Percentiles rank a stretch among this genome's conserved stretches.
Conservation (phyloP, 257 asterid species). For the Solanum virginianum region DNA sequence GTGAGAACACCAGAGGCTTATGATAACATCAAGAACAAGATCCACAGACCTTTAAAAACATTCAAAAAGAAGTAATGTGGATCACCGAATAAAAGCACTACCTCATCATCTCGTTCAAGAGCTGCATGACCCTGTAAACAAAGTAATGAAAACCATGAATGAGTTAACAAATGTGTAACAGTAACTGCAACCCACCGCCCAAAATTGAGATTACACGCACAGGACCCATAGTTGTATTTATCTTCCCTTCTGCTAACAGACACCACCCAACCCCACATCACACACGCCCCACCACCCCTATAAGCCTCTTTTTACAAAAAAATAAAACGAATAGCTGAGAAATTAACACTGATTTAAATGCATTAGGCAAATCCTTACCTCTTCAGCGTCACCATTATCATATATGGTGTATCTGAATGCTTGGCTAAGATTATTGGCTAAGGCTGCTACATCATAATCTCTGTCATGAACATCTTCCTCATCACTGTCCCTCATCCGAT, state of each 20-base stretch:
- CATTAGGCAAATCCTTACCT: conserved; percentile 15
- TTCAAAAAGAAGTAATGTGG: background rate
- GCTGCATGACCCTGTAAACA: conserved; percentile 68
- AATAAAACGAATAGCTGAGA: background rate
- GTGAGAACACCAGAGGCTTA: background rate
- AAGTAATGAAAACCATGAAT: background rate
- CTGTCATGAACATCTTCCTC: conserved; percentile 85
- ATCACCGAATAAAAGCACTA: conserved; percentile 11
- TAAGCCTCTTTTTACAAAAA: background rate
- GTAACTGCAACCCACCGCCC: background rate
- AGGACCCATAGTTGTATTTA: background rate
- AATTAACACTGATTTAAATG: background rate
- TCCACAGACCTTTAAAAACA: background rate
- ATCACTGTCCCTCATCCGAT: conserved; percentile 81
- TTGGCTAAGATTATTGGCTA: conserved; percentile 85
- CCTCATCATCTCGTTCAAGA: conserved; percentile 90
- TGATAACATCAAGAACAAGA: background rate
- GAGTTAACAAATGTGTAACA: background rate
- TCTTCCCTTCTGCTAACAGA: background rate
- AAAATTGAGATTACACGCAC: background rate
- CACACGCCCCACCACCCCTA: too few species aligned
- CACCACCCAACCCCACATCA: background rate
- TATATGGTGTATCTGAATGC: conserved; percentile 72
- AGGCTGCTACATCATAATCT: conserved; percentile 88
- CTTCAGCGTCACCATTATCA: conserved; percentile 75